Percentiles rank a stretch among this genome's conserved stretches.
Evolutionary conservation across 208 protist species (phyloP).

Genomic region (Acanthamoeba triangularis): DNA sequence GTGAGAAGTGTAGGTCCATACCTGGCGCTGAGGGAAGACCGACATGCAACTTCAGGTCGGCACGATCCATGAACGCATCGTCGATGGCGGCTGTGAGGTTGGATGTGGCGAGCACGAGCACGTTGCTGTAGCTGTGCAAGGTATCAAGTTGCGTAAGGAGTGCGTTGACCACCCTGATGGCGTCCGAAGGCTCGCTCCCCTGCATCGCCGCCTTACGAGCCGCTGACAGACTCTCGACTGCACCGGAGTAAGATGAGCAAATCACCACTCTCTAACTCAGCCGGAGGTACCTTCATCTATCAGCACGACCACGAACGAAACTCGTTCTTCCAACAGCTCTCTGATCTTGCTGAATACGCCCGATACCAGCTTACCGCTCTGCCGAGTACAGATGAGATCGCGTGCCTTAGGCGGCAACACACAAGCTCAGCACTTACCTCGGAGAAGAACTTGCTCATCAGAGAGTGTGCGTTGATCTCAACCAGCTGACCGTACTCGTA

Average conservation of each 20-base stretch:
- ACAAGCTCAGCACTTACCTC: background rate
- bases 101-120: constrained; percentile 97
- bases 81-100: constrained; percentile 94
- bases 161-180: constrained; percentile 96
- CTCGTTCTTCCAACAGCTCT: constrained; percentile 90
- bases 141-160: constrained; percentile 98
- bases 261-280: background rate
- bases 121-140: constrained; percentile 94
- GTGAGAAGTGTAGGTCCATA: background rate
- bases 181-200: constrained; percentile 96
- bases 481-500: constrained; percentile 90
- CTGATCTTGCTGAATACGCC: constrained; percentile 95
- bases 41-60: constrained; percentile 97
- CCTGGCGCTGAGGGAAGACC: constrained; percentile 91
- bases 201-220: constrained; percentile 93
- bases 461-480: constrained; percentile 97
- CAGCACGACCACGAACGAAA: constrained; percentile 94
- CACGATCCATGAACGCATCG: constrained; percentile 96
- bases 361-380: constrained; percentile 98
- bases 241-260: constrained; percentile 57
- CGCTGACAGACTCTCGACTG: constrained; percentile 97
- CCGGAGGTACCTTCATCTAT: constrained; percentile 91
- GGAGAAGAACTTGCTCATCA: constrained; percentile 97
- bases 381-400: background rate
- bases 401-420: no score